A percentile compares a stretch with the other conserved stretches of the same genome.
These are phyloP conservation scores for Tulasnella sp. DNA, from an alignment of 768 basidiomycete species.

Conservation along the genomic window DNA sequence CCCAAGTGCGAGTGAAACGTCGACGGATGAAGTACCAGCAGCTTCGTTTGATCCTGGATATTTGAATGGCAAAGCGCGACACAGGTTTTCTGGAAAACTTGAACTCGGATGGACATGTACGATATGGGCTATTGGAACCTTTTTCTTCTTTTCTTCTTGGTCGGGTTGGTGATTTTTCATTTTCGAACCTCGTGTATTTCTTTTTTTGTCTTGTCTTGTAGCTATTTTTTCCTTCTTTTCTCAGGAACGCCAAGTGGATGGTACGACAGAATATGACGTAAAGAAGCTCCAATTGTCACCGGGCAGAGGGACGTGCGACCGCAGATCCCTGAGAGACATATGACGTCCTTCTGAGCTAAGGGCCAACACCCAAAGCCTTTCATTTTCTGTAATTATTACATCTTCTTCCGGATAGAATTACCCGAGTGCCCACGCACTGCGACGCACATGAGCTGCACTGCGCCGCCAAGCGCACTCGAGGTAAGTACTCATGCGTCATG, in stretches of 20 bases:
- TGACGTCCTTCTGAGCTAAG: not conserved
- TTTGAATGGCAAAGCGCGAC: not conserved
- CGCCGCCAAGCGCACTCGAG: too few species aligned
- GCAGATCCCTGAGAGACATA: too few species aligned
- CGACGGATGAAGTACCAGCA: not conserved
- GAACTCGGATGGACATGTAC: not conserved
- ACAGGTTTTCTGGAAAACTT: not conserved
- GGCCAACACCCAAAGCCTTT: too few species aligned
- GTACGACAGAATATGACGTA: not conserved
- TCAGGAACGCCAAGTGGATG: too few species aligned
- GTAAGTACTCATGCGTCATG: too few species aligned
- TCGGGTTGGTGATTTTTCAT: not conserved
- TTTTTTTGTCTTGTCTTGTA: not conserved
- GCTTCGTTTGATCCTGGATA: slow-evolving; percentile 7
- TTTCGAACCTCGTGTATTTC: not conserved
- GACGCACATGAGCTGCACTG: too few species aligned
- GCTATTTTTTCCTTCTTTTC: not conserved
- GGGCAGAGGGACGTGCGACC: too few species aligned
- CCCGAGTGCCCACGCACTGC: too few species aligned
- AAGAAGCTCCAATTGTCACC: too few species aligned
- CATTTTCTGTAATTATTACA: too few species aligned
- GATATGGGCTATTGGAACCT: not conserved
- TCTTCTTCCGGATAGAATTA: too few species aligned
- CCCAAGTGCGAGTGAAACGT: not conserved
- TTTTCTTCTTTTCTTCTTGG: not conserved